phyloP scores from a whole-genome alignment of 768 basidiomycete genomes.

The Suillus variegatus region DNA sequence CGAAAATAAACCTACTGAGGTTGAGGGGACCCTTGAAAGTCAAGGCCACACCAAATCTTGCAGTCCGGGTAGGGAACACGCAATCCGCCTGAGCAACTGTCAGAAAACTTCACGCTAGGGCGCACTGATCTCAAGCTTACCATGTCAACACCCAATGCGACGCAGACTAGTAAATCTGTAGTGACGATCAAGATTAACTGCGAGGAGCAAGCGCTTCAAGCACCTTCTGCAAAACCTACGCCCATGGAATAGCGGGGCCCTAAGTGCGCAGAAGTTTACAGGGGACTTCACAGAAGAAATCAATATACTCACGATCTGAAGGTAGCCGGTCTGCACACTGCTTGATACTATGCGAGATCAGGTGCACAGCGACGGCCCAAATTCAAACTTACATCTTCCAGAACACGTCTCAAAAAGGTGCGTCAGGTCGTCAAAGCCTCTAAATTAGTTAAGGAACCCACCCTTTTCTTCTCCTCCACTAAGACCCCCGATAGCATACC shows the following conservation, averaged over 20 bases:
- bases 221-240: conserved; percentile 90
- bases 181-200: background rate
- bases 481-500: conserved; percentile 88
- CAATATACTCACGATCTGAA: conserved; percentile 58
- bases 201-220: conserved; percentile 7
- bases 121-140: conserved; percentile 37
- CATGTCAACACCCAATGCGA: conserved; percentile 93
- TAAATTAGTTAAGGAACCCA: conserved; percentile 26
- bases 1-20: conserved; percentile 49
- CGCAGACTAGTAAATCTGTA: conserved; percentile 83
- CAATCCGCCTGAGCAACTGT: conserved; percentile 70
- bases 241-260: conserved; percentile 94
- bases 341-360: conserved; percentile 56
- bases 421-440: conserved; percentile 9
- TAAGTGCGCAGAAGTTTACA: conserved; percentile 28
- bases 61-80: conserved; percentile 91
- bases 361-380: conserved; percentile 8
- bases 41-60: conserved; percentile 87
- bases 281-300: conserved; percentile 2
- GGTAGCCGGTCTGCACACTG: conserved; percentile 82
- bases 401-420: conserved; percentile 60
- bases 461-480: conserved; percentile 94
- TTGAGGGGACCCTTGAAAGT: conserved; percentile 83
- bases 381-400: conserved; percentile 72
- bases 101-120: conserved; percentile 2